These are phyloP conservation scores for Pelomyxa schiedti DNA, from an alignment of 78 protist species.

Conservation along the genomic window DNA sequence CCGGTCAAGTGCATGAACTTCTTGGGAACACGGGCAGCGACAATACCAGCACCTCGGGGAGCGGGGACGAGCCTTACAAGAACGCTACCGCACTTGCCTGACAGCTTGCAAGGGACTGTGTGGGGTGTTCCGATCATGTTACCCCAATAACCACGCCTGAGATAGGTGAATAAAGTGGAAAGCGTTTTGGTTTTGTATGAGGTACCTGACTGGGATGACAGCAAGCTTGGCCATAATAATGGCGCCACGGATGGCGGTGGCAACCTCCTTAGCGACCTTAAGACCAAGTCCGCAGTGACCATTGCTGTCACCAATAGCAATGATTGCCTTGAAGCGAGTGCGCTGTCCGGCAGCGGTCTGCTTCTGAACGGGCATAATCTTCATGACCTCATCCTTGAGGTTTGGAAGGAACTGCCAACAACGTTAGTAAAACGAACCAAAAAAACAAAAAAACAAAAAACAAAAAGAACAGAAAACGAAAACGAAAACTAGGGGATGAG, in stretches of 20 bases:
- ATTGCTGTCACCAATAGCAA: slow-evolving; percentile 76
- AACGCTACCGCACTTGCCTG: slow-evolving; percentile 99
- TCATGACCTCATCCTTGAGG: slow-evolving; percentile 96
- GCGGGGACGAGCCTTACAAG: slow-evolving; percentile 97
- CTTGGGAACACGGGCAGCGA: slow-evolving; percentile 95
- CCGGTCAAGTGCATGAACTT: slow-evolving; percentile 97
- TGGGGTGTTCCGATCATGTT: slow-evolving; percentile 96
- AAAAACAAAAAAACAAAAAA: too few species aligned
- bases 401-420: slow-evolving; percentile 52
- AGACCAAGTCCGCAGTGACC: slow-evolving; percentile 99
- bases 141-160: slow-evolving; percentile 99
- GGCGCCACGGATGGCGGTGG: slow-evolving; percentile 98
- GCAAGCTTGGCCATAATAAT: slow-evolving; percentile 90
- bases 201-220: slow-evolving; percentile 96
- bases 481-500: slow-evolving; percentile 41
- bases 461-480: slow-evolving; percentile 68
- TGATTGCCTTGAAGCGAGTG: slow-evolving; percentile 97
- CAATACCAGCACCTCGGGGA: slow-evolving; percentile 99
- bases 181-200: too few species aligned
- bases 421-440: slow-evolving; percentile 87
- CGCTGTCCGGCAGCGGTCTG: slow-evolving; percentile 99
- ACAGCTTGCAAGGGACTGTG: slow-evolving; percentile 98
- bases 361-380: slow-evolving; percentile 99
- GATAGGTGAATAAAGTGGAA: too few species aligned
- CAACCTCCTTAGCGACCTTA: slow-evolving; percentile 97